Evolutionary conservation across 2,329 filamentous ascomycete genomes (phyloP).

Genomic region (Phialophora expanda): DNA sequence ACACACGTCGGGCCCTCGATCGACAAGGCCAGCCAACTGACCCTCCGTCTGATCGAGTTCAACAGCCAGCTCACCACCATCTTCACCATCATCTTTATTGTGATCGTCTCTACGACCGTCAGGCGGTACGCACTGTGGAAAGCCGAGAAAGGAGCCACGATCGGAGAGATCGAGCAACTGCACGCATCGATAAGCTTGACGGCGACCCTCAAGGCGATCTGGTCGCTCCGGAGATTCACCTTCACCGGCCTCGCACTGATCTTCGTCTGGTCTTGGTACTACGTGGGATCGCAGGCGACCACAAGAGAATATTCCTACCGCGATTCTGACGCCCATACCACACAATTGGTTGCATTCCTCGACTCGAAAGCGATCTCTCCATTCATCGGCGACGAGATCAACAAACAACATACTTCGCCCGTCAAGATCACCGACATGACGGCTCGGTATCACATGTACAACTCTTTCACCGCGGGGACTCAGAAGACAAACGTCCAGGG

Average conservation of each 20-base stretch:
- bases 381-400: slow-evolving; percentile 14
- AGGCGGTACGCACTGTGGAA: slow-evolving; percentile 28
- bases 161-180: slow-evolving; percentile 29
- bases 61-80: slow-evolving; percentile 29
- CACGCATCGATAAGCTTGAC: slow-evolving; percentile 27
- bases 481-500: slow-evolving; percentile 19
- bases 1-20: slow-evolving; percentile 17
- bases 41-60: slow-evolving; percentile 24
- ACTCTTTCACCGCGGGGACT: slow-evolving; percentile 20
- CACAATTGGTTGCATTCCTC: slow-evolving; percentile 16
- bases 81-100: slow-evolving; percentile 32
- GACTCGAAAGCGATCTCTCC: slow-evolving; percentile 14
- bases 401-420: slow-evolving; percentile 13
- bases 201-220: slow-evolving; percentile 28
- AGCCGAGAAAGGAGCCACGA: slow-evolving; percentile 25
- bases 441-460: slow-evolving; percentile 24
- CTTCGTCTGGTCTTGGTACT: slow-evolving; percentile 29
- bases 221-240: slow-evolving; percentile 25
- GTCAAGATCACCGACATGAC: slow-evolving; percentile 20
- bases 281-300: slow-evolving; percentile 29
- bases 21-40: slow-evolving; percentile 26
- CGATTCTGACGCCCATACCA: slow-evolving; percentile 12
- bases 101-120: slow-evolving; percentile 28
- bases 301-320: slow-evolving; percentile 19
- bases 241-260: slow-evolving; percentile 14